These are phyloP conservation scores for Botrytis byssoidea DNA, from an alignment of 2,329 filamentous ascomycete species.

Conservation along the genomic window DNA sequence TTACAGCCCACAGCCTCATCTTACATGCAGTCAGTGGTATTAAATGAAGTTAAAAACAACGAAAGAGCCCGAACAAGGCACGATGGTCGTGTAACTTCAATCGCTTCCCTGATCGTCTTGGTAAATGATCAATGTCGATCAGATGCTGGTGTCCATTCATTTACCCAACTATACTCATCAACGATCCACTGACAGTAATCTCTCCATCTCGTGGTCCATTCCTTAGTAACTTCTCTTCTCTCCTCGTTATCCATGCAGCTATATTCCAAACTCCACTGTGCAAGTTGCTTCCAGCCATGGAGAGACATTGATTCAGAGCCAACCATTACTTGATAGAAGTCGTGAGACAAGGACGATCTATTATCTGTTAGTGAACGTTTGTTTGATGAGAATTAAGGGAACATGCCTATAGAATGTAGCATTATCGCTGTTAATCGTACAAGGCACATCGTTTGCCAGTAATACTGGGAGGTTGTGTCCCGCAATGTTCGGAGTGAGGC, in stretches of 20 bases:
- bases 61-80: background rate
- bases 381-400: too few species aligned
- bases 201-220: conserved; percentile 58
- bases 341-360: conserved; percentile 69
- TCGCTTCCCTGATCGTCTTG: too few species aligned
- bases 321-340: conserved; percentile 75
- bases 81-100: background rate
- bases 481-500: conserved; percentile 62
- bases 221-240: conserved; percentile 40
- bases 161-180: conserved; percentile 38
- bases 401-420: conserved; percentile 67
- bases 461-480: conserved; percentile 68
- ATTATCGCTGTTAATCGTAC: conserved; percentile 73
- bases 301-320: conserved; percentile 66
- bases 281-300: conserved; percentile 68
- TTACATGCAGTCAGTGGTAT: background rate
- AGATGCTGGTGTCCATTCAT: conserved; percentile 1
- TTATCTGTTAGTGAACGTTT: conserved; percentile 21
- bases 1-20: background rate
- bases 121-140: conserved; percentile 25
- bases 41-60: background rate
- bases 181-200: conserved; percentile 56
- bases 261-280: conserved; percentile 62
- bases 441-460: conserved; percentile 70
- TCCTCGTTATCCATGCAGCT: conserved; percentile 52